Conservation (phyloP, 495 filamentous ascomycete species). For the Platismatia glauca region DNA sequence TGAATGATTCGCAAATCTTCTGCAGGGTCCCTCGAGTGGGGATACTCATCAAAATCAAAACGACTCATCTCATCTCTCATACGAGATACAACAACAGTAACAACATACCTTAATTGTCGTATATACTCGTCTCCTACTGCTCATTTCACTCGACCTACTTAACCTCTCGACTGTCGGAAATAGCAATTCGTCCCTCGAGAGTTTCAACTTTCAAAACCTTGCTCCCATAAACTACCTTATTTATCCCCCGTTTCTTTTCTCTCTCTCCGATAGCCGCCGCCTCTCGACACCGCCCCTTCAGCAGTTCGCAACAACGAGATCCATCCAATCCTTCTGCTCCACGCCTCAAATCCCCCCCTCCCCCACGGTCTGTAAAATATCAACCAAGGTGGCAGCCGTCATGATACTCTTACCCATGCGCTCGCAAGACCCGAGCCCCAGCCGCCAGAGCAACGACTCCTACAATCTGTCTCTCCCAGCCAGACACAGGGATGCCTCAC, state of each 20-base stretch:
- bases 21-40: no score
- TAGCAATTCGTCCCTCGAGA: neutral
- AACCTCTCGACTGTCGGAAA: no score
- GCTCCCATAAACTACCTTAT: no score
- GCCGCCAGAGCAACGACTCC: conserved; percentile 13
- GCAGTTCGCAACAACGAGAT: neutral
- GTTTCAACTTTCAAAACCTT: neutral
- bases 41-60: no score
- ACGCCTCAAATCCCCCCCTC: neutral
- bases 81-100: no score
- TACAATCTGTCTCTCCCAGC: neutral
- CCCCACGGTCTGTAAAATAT: neutral
- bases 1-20: no score
- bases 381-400: conserved; percentile 11
- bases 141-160: no score
- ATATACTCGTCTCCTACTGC: no score
- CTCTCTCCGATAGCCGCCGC: conserved; percentile 3
- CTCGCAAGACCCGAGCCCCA: conserved; percentile 21
- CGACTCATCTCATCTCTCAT: no score
- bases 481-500: conserved; percentile 20
- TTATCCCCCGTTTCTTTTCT: no score
- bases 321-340: neutral
- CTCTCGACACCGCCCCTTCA: conserved; percentile 8
- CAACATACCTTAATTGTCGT: no score
- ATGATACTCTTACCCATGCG: conserved; percentile 26